Evolutionary conservation across 495 filamentous ascomycete genomes (phyloP).

Genomic region (Annulohypoxylon bovei): DNA sequence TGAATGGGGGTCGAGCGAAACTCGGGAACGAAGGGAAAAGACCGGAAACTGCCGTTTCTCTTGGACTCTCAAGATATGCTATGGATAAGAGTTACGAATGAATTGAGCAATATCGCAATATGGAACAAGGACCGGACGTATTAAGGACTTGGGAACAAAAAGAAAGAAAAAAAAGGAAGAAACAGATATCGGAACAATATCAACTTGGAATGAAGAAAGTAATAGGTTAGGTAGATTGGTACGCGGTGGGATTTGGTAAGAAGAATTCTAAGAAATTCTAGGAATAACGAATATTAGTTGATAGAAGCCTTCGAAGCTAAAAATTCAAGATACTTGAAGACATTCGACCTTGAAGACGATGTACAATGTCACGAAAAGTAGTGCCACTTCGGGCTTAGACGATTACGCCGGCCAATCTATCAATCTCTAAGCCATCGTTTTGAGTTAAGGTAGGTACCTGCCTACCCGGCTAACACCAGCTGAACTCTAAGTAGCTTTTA

Average conservation of each 20-base stretch:
- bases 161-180: not conserved
- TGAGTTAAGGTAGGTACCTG: constrained; percentile 21
- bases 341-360: not conserved
- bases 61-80: constrained; percentile 9
- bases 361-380: not conserved
- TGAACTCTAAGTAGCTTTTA: not conserved
- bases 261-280: constrained; percentile 6
- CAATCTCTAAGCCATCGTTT: constrained; percentile 6
- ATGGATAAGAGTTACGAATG: constrained; percentile 4
- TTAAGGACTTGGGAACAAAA: constrained; percentile 10
- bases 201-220: constrained; percentile 32
- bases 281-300: constrained; percentile 19
- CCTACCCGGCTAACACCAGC: not conserved
- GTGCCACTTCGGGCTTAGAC: constrained; percentile 26
- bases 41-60: constrained; percentile 29
- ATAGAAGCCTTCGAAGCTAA: constrained; percentile 2
- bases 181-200: constrained; percentile 10
- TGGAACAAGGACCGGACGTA: constrained; percentile 16
- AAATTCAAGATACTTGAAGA: constrained; percentile 13
- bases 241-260: constrained; percentile 12
- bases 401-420: constrained; percentile 18
- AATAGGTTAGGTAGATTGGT: constrained; percentile 3
- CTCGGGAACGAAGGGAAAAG: constrained; percentile 36
- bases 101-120: constrained; percentile 16
- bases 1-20: constrained; percentile 35